phyloP scores from a whole-genome alignment of 2,329 filamentous ascomycete genomes.

The Amauroascus niger region DNA sequence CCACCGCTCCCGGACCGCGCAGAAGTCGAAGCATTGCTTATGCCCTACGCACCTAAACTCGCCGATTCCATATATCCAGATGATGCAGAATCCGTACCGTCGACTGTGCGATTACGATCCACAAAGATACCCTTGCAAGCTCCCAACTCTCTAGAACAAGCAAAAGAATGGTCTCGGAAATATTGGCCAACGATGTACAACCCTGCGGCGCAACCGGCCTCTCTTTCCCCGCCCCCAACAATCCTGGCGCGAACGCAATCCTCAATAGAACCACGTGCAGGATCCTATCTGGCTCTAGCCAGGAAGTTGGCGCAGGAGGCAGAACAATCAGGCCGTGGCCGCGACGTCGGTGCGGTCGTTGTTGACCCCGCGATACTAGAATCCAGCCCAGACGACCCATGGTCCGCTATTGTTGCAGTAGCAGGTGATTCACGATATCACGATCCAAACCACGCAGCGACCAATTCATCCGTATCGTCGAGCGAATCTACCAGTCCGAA shows the following conservation, averaged over 20 bases:
- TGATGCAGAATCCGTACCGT: background rate
- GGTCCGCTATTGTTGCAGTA: conserved; percentile 35
- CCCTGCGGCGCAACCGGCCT: conserved; percentile 35
- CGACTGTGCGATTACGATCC: conserved; percentile 23
- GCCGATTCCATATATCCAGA: background rate
- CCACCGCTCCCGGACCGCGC: conserved; percentile 33
- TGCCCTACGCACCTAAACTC: conserved; percentile 28
- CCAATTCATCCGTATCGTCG: background rate
- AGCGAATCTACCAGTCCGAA: background rate
- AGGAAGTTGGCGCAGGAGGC: conserved; percentile 32
- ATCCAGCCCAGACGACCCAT: conserved; percentile 25
- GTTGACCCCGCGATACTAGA: conserved; percentile 34
- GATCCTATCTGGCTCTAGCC: conserved; percentile 34
- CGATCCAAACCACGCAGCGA: background rate
- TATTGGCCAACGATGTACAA: conserved; percentile 40
- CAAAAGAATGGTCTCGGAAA: conserved; percentile 34
- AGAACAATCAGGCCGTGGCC: conserved; percentile 29
- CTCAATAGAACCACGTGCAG: conserved; percentile 31
- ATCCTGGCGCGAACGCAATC: conserved; percentile 28
- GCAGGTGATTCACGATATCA: conserved; percentile 37
- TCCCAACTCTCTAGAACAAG: conserved; percentile 33
- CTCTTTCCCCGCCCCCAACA: conserved; percentile 35
- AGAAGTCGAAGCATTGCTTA: conserved; percentile 29
- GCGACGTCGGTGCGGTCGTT: conserved; percentile 37
- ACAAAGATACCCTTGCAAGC: conserved; percentile 35